Percentiles rank a stretch among this genome's conserved stretches.
Evolutionary conservation across 805 yeast genomes (phyloP).

Genomic region (Pichia scutulata): DNA sequence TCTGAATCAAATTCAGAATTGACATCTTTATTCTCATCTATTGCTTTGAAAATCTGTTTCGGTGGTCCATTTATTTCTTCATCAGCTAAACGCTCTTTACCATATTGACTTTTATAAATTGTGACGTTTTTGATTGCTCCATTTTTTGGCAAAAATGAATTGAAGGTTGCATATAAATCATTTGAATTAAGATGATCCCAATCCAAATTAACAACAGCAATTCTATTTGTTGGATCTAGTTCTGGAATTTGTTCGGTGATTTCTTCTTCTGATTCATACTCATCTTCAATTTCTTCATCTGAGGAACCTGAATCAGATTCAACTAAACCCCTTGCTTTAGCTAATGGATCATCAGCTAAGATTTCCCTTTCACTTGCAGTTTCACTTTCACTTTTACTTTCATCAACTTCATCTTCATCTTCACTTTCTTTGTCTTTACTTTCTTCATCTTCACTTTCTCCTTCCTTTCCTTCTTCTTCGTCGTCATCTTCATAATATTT

Average conservation of each 20-base stretch:
- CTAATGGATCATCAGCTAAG: conserved; percentile 7
- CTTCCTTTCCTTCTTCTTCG: conserved; percentile 22
- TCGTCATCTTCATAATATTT: conserved; percentile 50
- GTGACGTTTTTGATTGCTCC: conserved; percentile 63
- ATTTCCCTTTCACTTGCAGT: conserved; percentile 21
- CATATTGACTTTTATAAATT: conserved; percentile 85
- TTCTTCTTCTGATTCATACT: conserved; percentile 29
- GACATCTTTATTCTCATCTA: conserved; percentile 30
- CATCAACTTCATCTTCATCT: conserved; percentile 22
- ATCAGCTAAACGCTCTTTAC: conserved; percentile 81
- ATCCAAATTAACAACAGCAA: conserved; percentile 93
- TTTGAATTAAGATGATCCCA: conserved; percentile 92
- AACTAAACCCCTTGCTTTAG: conserved; percentile 54
- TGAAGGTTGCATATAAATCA: conserved; percentile 83
- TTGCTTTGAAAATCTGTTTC: conserved; percentile 60
- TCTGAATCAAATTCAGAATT: conserved; percentile 36
- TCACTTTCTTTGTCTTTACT: conserved; percentile 24
- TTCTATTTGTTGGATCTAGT: conserved; percentile 73
- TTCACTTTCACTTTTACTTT: conserved; percentile 8
- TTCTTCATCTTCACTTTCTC: conserved; percentile 25
- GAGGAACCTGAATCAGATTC: conserved; percentile 37
- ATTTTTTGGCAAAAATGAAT: conserved; percentile 72
- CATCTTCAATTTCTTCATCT: conserved; percentile 29
- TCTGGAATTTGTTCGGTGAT: conserved; percentile 55
- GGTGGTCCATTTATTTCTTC: conserved; percentile 95